Conservation (phyloP, 164 flowering plant genomes). For the Vitis labrusca region DNA sequence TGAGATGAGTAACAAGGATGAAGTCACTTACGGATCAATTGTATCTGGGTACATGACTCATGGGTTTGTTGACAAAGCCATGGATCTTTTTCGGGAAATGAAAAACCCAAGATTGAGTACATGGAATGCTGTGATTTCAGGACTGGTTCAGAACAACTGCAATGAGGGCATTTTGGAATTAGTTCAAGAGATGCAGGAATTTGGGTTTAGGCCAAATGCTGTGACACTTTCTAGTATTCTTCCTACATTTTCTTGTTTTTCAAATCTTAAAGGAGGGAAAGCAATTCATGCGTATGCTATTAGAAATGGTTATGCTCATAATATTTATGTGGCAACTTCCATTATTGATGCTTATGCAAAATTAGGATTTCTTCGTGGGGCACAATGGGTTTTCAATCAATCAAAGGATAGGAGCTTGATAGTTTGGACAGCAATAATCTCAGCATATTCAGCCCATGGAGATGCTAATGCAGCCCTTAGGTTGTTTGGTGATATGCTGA, state of each 20-base stretch:
- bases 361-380: constrained; percentile 59
- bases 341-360: constrained; percentile 77
- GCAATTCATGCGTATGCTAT: constrained; percentile 72
- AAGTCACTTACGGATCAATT: constrained; percentile 55
- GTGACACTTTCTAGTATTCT: constrained; percentile 74
- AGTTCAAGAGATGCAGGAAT: constrained; percentile 50
- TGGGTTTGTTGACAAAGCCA: constrained; percentile 67
- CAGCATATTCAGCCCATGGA: constrained; percentile 80
- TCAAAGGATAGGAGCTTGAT: constrained; percentile 51
- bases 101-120: constrained; percentile 50
- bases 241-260: constrained; percentile 55
- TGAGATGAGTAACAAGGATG: constrained; percentile 65
- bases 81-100: constrained; percentile 53
- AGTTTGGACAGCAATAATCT: constrained; percentile 80
- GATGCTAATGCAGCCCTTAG: constrained; percentile 48
- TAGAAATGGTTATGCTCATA: constrained; percentile 39
- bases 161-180: constrained; percentile 43
- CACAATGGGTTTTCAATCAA: constrained; percentile 46
- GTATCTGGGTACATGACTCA: constrained; percentile 75
- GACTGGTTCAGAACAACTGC: constrained; percentile 63
- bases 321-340: constrained; percentile 67
- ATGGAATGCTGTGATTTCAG: constrained; percentile 84
- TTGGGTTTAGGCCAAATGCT: constrained; percentile 57
- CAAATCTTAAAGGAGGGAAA: constrained; percentile 58
- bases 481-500: constrained; percentile 58